A percentile compares a stretch with the other conserved stretches of the same genome.
Conservation (phyloP, 805 yeast genomes). For the Starmerella bacillaris region DNA sequence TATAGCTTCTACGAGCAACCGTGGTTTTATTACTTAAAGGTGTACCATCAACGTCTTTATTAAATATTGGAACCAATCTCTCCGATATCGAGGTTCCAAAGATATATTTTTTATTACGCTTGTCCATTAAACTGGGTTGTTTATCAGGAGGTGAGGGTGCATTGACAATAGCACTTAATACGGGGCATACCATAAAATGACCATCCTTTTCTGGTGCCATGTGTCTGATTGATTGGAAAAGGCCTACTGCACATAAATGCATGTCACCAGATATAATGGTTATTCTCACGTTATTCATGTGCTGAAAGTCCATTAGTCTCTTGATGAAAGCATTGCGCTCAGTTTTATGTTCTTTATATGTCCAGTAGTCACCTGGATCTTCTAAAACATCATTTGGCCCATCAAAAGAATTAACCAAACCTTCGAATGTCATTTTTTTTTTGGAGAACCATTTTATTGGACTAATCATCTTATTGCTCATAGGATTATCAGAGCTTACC, state of each 20-base stretch:
- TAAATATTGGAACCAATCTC: slow-evolving; percentile 61
- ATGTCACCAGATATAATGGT: slow-evolving; percentile 89
- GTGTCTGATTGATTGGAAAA: slow-evolving; percentile 40
- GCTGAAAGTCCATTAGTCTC: slow-evolving; percentile 47
- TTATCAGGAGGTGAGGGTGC: slow-evolving; percentile 74
- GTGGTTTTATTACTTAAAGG: slow-evolving; percentile 33
- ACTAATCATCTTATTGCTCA: slow-evolving; percentile 35
- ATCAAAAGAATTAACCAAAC: slow-evolving; percentile 78
- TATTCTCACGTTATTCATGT: slow-evolving; percentile 45
- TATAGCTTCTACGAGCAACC: slow-evolving; percentile 40
- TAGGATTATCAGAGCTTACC: slow-evolving; percentile 70
- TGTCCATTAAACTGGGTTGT: slow-evolving; percentile 57
- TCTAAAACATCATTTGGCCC: slow-evolving; percentile 83
- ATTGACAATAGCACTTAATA: slow-evolving; percentile 78
- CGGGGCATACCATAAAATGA: slow-evolving; percentile 60
- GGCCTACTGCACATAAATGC: slow-evolving; percentile 69
- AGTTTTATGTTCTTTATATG: slow-evolving; percentile 65
- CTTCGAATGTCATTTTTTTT: slow-evolving; percentile 34
- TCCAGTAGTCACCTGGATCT: slow-evolving; percentile 94
- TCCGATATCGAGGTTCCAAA: slow-evolving; percentile 52
- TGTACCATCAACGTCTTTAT: slow-evolving; percentile 37
- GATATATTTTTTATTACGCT: slow-evolving; percentile 49
- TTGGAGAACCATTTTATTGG: slow-evolving; percentile 42
- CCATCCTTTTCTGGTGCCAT: slow-evolving; percentile 53
- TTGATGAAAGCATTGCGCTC: slow-evolving; percentile 62